Percentiles rank a stretch among this genome's conserved stretches.
Evolutionary conservation across 2,329 filamentous ascomycete genomes (phyloP).

Genomic region (Aspergillus sp.): DNA sequence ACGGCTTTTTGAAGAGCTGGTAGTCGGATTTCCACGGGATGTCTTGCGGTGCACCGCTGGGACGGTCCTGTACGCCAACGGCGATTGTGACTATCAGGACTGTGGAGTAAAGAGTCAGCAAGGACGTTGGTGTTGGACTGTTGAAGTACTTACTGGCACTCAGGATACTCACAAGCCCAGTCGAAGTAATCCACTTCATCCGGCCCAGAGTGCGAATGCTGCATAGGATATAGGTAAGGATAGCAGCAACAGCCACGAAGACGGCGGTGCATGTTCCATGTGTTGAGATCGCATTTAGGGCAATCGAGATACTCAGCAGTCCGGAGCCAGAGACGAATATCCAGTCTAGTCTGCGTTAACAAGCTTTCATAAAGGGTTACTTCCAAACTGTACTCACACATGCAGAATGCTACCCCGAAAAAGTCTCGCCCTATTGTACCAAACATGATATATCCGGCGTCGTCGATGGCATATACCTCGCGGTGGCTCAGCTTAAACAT

Average conservation of each 20-base stretch:
- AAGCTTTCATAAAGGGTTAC: not conserved
- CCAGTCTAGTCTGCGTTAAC: constrained; percentile 20
- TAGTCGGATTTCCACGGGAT: constrained; percentile 30
- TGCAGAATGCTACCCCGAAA: constrained; percentile 29
- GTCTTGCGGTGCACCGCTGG: constrained; percentile 30
- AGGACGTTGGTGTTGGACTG: not conserved
- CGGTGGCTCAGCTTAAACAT: constrained; percentile 56
- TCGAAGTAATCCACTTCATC: constrained; percentile 35
- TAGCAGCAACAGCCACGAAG: constrained; percentile 21
- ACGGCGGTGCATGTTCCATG: constrained; percentile 32
- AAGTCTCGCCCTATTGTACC: constrained; percentile 54
- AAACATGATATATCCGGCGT: constrained; percentile 55
- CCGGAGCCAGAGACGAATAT: constrained; percentile 44
- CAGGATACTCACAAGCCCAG: constrained; percentile 20
- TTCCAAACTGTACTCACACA: constrained; percentile 12
- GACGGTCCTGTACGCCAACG: constrained; percentile 35
- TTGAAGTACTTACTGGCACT: constrained; percentile 9
- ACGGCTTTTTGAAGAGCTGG: constrained; percentile 22
- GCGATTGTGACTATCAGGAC: constrained; percentile 25
- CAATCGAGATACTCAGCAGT: constrained; percentile 41
- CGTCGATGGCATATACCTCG: constrained; percentile 58
- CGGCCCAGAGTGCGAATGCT: constrained; percentile 35
- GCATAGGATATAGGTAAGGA: constrained; percentile 21
- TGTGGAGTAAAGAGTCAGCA: not conserved
- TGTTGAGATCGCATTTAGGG: constrained; percentile 39